Conservation (phyloP, 2,329 filamentous ascomycete genomes). For the Zasmidium cellare region DNA sequence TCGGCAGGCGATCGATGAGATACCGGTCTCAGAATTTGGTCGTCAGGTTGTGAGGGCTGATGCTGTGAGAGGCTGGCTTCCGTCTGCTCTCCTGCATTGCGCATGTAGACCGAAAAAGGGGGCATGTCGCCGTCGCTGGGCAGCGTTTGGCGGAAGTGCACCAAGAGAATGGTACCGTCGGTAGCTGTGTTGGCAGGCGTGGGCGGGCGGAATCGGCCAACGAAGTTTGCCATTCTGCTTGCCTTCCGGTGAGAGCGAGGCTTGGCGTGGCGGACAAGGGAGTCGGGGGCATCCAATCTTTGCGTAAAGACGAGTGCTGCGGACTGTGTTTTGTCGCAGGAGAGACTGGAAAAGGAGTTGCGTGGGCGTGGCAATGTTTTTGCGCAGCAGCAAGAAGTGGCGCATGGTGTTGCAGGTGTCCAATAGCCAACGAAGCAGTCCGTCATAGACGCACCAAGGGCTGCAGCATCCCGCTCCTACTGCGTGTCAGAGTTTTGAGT, state of each 20-base stretch:
- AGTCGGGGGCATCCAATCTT: background rate
- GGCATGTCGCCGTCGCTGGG: background rate
- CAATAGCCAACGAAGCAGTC: conserved; percentile 14
- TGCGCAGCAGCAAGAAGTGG: conserved; percentile 6
- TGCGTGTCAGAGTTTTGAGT: conserved; percentile 13
- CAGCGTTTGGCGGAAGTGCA: background rate
- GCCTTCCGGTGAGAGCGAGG: background rate
- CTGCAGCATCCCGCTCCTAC: conserved; percentile 16
- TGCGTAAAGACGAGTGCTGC: background rate
- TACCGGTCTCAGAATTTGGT: conserved; percentile 3
- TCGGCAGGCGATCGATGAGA: conserved; percentile 3
- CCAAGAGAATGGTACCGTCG: background rate
- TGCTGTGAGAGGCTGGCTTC: background rate
- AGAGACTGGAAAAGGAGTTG: background rate
- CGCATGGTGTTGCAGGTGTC: conserved; percentile 14
- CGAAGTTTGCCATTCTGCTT: background rate
- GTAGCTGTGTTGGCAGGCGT: background rate
- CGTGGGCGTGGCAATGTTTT: background rate
- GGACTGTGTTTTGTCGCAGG: background rate
- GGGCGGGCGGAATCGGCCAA: background rate
- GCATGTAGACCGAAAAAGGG: background rate
- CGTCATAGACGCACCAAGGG: conserved; percentile 20
- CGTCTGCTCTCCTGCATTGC: background rate
- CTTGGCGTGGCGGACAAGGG: background rate
- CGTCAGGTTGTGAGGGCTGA: background rate